Evolutionary conservation across 2,329 filamentous ascomycete species (phyloP).

Genomic region (Cladosporium oxysporum): DNA sequence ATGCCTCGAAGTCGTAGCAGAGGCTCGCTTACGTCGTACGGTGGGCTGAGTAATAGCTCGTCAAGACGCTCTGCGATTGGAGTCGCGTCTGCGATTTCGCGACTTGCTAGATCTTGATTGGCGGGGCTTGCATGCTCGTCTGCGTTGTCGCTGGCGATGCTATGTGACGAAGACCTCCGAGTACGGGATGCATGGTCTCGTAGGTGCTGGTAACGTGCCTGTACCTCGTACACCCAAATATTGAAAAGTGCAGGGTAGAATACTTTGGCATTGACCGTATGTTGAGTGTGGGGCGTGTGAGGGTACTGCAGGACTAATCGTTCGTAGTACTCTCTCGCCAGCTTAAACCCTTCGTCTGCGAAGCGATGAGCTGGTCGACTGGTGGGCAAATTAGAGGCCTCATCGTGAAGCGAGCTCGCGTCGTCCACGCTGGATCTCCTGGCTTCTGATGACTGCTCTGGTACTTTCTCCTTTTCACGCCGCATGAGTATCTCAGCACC

Average conservation of each 20-base stretch:
- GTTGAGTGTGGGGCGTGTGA: slow-evolving; percentile 62
- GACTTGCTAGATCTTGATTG: slow-evolving; percentile 15
- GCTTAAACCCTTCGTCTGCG: slow-evolving; percentile 51
- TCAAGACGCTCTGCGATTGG: slow-evolving; percentile 71
- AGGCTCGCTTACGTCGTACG: slow-evolving; percentile 67
- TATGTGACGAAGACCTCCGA: slow-evolving; percentile 25
- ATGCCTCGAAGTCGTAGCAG: slow-evolving; percentile 73
- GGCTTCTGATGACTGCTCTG: neutral
- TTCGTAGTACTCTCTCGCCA: slow-evolving; percentile 71
- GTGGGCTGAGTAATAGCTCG: slow-evolving; percentile 65
- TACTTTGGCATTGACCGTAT: slow-evolving; percentile 65
- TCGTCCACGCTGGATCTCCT: neutral
- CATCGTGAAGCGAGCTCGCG: neutral
- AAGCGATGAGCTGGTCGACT: slow-evolving; percentile 19
- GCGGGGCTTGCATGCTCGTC: slow-evolving; percentile 7
- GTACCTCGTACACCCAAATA: slow-evolving; percentile 75
- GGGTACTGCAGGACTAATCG: slow-evolving; percentile 75
- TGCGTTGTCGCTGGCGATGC: slow-evolving; percentile 23
- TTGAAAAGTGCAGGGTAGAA: slow-evolving; percentile 82
- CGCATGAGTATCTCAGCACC: slow-evolving; percentile 82
- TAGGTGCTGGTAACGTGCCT: slow-evolving; percentile 58
- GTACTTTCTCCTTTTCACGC: slow-evolving; percentile 27
- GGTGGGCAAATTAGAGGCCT: slow-evolving; percentile 18
- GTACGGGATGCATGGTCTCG: slow-evolving; percentile 26
- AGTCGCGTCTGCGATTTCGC: slow-evolving; percentile 59